Percentiles rank a stretch among this genome's conserved stretches.
Evolutionary conservation across 441 rosid genomes (phyloP).

Genomic region (Gossypium davidsonii): DNA sequence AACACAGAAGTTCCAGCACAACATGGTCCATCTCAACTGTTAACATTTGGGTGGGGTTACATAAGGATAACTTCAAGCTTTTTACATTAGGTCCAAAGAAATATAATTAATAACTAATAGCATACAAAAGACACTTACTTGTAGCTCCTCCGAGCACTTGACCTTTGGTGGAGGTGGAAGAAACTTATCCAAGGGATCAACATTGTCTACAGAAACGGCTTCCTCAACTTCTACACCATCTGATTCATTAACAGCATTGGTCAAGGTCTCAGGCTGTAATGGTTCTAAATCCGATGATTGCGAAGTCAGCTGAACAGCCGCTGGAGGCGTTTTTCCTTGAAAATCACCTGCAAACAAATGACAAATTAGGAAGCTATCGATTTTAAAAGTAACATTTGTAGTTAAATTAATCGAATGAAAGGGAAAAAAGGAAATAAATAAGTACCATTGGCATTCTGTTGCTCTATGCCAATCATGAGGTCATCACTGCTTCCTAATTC

Average conservation of each 20-base stretch:
- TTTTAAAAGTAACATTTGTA: neutral
- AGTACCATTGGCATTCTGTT: conserved; percentile 30
- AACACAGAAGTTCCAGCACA: neutral
- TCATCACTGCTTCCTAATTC: conserved; percentile 27
- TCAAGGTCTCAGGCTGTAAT: conserved; percentile 30
- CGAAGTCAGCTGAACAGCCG: conserved; percentile 37
- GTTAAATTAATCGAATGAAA: neutral
- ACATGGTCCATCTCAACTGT: neutral
- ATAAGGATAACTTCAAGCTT: neutral
- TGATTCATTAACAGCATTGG: conserved; percentile 25
- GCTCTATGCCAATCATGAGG: conserved; percentile 20
- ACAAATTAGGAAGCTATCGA: neutral
- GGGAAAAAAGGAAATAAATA: neutral
- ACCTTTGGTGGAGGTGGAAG: conserved; percentile 58
- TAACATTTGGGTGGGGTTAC: neutral
- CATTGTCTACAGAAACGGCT: conserved; percentile 30
- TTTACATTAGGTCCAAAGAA: neutral
- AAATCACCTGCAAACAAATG: conserved; percentile 25
- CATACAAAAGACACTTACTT: conserved; percentile 41
- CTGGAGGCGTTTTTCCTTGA: conserved; percentile 31
- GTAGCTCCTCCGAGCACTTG: conserved; percentile 73
- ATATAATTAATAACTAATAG: too few species aligned
- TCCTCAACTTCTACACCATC: conserved; percentile 40
- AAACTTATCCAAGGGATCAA: conserved; percentile 60
- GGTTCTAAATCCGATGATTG: conserved; percentile 41